These are phyloP conservation scores for Conoideocrella luteorostrata DNA, from an alignment of 2,329 filamentous ascomycete species.

Conservation along the genomic window DNA sequence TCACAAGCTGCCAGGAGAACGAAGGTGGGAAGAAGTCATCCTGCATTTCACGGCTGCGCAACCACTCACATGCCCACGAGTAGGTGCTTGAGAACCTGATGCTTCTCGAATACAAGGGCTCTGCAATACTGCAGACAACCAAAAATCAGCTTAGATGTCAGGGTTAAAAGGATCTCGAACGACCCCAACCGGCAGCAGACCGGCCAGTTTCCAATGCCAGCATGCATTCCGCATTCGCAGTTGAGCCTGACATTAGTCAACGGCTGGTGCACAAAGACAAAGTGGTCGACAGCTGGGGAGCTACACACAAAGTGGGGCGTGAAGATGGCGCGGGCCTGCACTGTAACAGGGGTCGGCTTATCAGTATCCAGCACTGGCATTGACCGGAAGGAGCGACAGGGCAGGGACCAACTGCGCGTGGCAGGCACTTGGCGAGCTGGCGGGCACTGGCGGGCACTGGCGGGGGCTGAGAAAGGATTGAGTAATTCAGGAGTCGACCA, in stretches of 20 bases:
- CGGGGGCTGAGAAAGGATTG: too few species aligned
- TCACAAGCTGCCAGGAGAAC: too few species aligned
- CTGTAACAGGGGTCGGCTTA: neutral
- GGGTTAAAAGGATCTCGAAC: too few species aligned
- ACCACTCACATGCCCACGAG: too few species aligned
- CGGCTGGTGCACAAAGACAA: neutral
- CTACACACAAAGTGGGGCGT: conserved; percentile 2
- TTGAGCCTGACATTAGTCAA: too few species aligned
- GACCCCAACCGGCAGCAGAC: neutral
- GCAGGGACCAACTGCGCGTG: neutral
- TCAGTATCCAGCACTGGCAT: neutral
- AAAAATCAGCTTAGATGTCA: neutral
- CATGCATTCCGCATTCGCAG: too few species aligned
- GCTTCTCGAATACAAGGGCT: too few species aligned
- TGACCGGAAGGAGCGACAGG: neutral
- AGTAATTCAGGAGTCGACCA: too few species aligned
- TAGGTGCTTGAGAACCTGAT: too few species aligned
- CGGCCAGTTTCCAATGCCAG: neutral
- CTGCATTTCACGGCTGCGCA: too few species aligned
- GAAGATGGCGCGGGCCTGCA: neutral
- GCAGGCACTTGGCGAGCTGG: neutral
- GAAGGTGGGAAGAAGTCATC: too few species aligned
- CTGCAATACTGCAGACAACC: too few species aligned
- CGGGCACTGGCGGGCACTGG: neutral
- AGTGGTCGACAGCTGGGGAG: neutral